Base-by-base conservation (phyloP, 2,329 filamentous ascomycete genomes). In the Nemania sp. region DNA sequence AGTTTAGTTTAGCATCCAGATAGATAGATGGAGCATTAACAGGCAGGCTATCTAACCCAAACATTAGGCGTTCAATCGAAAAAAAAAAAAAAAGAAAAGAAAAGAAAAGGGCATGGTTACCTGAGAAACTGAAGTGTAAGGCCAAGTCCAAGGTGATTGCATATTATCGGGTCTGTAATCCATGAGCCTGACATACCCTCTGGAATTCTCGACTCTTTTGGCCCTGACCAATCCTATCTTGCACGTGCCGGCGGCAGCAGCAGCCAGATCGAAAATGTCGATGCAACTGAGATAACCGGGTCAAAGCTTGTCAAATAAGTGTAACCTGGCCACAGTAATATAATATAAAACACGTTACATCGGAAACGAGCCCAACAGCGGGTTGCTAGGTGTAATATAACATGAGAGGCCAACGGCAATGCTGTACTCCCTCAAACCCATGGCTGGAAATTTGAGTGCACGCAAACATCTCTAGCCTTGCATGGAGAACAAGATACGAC, bases 321-420 rank as follows among this genome's bases (percentile, higher is more conserved):
- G 29, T 32, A 32, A 32, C 29, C 29, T 59, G 20, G 7, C n/a
- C 32, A 13, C 45, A 41, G 35, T 11, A 41, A 41, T 41, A 24
- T 8, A 32, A 59, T 59, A 41, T 52, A 22, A 27, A 60, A 51
- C 47, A 41, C 45, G 22, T 38, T 60, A 22, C n/a, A 38, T 22
- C 4, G 29, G 18, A n/a, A 41, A 43, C 26, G 35, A n/a, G n/a
- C 35, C 24, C 24, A 22, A 62, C 10, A n/a, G 10, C 53, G n/a
- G 32, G 10, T 24, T 35, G 7, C 22, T 2, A 20, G 8, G 15
- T 61, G 38, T 49, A 45, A 47, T 32, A 47, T 41, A 47, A 8
- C 10, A 13, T 20, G 26, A 26, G 35, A 11, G 26, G n/a, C 41
- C 5, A 29, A 20, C 10, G n/a, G 13, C 8, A 11, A 15, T 27